These are phyloP conservation scores for Colletotrichum liriopes DNA, from an alignment of 2,329 filamentous ascomycete genomes.

Conservation along the genomic window DNA sequence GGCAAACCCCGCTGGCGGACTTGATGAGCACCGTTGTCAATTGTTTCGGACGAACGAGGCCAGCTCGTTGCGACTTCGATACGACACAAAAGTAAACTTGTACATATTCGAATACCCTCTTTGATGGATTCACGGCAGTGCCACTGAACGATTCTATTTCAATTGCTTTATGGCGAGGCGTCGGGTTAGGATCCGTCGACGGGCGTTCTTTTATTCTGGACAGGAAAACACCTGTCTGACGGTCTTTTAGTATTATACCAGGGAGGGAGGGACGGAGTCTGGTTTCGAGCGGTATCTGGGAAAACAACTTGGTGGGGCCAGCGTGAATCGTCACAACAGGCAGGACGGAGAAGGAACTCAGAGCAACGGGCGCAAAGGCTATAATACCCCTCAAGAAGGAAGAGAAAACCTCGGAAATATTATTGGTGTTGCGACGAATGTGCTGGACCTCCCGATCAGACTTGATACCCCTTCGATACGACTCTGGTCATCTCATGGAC, in stretches of 20 bases:
- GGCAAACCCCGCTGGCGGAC: constrained; percentile 41
- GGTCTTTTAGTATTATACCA: constrained; percentile 41
- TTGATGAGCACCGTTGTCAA: constrained; percentile 11
- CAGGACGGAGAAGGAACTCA: neutral
- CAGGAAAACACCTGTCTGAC: constrained; percentile 25
- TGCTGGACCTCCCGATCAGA: constrained; percentile 13
- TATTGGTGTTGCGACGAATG: constrained; percentile 11
- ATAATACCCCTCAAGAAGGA: constrained; percentile 2
- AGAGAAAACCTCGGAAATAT: constrained; percentile 25
- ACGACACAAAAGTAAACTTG: constrained; percentile 21
- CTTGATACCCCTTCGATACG: constrained; percentile 19
- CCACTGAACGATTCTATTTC: constrained; percentile 30
- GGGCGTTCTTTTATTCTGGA: constrained; percentile 15
- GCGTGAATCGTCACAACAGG: constrained; percentile 4
- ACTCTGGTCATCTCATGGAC: constrained; percentile 6
- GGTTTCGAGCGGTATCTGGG: constrained; percentile 25
- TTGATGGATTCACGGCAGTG: constrained; percentile 34
- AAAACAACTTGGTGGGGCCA: constrained; percentile 4
- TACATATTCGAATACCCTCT: constrained; percentile 37
- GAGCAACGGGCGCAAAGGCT: constrained; percentile 7
- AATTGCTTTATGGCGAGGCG: constrained; percentile 38
- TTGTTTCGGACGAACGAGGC: neutral
- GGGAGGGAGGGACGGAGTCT: constrained; percentile 27
- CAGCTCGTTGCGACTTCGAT: neutral
- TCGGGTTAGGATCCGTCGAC: constrained; percentile 29